These are phyloP conservation scores for Lachnellula cervina DNA, from an alignment of 2,329 filamentous ascomycete genomes.

Conservation along the genomic window DNA sequence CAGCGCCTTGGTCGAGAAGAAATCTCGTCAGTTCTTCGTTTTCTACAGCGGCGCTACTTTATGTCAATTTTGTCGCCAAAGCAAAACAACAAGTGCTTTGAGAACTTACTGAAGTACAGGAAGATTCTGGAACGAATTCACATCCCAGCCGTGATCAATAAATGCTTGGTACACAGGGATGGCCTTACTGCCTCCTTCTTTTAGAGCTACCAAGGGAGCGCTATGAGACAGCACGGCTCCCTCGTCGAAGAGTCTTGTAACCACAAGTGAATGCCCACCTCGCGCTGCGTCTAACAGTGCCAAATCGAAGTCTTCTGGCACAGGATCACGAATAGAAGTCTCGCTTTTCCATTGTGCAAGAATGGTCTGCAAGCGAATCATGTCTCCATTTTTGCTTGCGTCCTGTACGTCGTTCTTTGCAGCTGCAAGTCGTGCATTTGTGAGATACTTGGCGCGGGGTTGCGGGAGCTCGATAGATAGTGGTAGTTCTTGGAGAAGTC, in stretches of 20 bases:
- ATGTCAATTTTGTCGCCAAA: background rate
- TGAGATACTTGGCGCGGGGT: background rate
- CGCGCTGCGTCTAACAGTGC: background rate
- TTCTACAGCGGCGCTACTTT: background rate
- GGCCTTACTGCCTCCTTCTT: background rate
- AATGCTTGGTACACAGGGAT: background rate
- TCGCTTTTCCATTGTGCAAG: background rate
- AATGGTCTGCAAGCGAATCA: background rate
- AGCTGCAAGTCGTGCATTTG: background rate
- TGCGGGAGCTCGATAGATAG: background rate
- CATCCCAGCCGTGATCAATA: slow-evolving; percentile 1
- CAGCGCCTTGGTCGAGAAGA: background rate
- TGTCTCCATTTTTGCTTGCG: background rate
- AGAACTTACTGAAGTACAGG: background rate
- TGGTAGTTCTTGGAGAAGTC: background rate
- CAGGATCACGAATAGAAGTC: background rate
- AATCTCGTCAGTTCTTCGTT: background rate
- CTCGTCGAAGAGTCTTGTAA: background rate
- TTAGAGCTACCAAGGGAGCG: background rate
- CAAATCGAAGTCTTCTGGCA: background rate
- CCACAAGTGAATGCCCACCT: background rate
- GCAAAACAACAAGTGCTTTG: background rate
- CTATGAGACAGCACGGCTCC: background rate
- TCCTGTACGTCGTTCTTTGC: background rate
- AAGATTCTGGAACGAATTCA: background rate